These are phyloP conservation scores for Wilhelminamyces savonicus DNA, from an alignment of 805 yeast genomes.

Conservation along the genomic window DNA sequence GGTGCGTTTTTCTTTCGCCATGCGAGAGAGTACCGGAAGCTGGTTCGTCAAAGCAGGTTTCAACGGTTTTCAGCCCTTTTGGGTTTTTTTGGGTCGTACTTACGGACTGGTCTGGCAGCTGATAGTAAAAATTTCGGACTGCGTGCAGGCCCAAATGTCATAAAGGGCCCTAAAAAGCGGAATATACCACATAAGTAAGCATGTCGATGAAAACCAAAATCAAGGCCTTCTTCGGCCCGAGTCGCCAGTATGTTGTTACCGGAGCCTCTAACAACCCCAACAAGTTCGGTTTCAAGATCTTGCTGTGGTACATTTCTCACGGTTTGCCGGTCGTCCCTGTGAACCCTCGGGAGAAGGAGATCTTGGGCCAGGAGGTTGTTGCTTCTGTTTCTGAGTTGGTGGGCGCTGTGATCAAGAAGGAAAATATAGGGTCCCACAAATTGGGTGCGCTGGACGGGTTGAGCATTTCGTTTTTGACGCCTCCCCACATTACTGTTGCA, in stretches of 20 bases:
- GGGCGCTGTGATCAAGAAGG: slow-evolving; percentile 10
- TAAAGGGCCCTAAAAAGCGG: too few species aligned
- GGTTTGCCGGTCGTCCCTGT: slow-evolving; percentile 58
- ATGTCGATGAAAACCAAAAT: slow-evolving; percentile 36
- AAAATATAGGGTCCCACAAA: slow-evolving; percentile 17
- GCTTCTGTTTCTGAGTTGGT: slow-evolving; percentile 23
- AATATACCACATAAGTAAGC: too few species aligned
- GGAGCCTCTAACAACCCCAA: slow-evolving; percentile 64
- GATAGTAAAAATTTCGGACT: too few species aligned
- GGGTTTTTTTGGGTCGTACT: too few species aligned
- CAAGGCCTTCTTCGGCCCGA: slow-evolving; percentile 43
- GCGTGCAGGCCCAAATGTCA: too few species aligned
- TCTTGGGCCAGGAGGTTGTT: slow-evolving; percentile 39
- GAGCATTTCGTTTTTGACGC: slow-evolving; percentile 67
- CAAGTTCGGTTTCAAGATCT: slow-evolving; percentile 67
- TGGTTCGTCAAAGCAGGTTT: background rate
- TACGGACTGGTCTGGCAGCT: too few species aligned
- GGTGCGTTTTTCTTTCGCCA: slow-evolving; percentile 34
- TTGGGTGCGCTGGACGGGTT: slow-evolving; percentile 34
- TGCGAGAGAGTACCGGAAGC: slow-evolving; percentile 2
- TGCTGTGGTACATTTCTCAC: slow-evolving; percentile 59
- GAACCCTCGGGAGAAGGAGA: slow-evolving; percentile 48
- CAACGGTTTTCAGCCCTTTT: too few species aligned
- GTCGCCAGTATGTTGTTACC: slow-evolving; percentile 54
- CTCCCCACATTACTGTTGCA: slow-evolving; percentile 50